These are phyloP conservation scores for Kodamaea kaohsiungensis DNA, from an alignment of 805 yeast genomes.

Conservation along the genomic window DNA sequence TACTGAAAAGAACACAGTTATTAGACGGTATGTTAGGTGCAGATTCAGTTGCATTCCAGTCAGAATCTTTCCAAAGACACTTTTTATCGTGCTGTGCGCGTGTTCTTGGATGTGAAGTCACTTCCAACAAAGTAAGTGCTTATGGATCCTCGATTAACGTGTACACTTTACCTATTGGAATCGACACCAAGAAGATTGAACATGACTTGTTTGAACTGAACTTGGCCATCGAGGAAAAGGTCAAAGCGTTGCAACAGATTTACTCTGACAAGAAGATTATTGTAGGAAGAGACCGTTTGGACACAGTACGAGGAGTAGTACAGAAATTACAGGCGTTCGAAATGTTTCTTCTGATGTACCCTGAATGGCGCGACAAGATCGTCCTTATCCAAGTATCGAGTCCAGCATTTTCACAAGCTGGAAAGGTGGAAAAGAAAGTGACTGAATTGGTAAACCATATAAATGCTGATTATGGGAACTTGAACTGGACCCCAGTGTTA, in stretches of 20 bases:
- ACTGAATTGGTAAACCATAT: slow-evolving; percentile 79
- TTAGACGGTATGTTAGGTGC: slow-evolving; percentile 93
- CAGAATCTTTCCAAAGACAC: slow-evolving; percentile 84
- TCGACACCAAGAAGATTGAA: slow-evolving; percentile 71
- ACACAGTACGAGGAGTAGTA: slow-evolving; percentile 87
- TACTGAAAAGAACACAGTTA: slow-evolving; percentile 78
- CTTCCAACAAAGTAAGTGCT: slow-evolving; percentile 56
- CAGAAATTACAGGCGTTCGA: slow-evolving; percentile 93
- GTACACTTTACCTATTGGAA: slow-evolving; percentile 84
- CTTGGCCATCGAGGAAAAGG: slow-evolving; percentile 56
- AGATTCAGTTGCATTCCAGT: slow-evolving; percentile 83
- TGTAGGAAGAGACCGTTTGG: slow-evolving; percentile 92
- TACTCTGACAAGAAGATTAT: slow-evolving; percentile 73
- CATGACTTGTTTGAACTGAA: slow-evolving; percentile 51
- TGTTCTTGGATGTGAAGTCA: slow-evolving; percentile 77
- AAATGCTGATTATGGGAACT: slow-evolving; percentile 80
- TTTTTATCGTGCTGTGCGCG: slow-evolving; percentile 89
- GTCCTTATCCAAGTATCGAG: slow-evolving; percentile 90
- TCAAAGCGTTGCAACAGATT: slow-evolving; percentile 60
- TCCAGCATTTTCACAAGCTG: slow-evolving; percentile 63
- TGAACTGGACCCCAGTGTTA: slow-evolving; percentile 84
- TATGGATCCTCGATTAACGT: slow-evolving; percentile 79
- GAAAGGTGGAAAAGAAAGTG: slow-evolving; percentile 76
- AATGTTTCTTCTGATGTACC: slow-evolving; percentile 83
- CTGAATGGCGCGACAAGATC: slow-evolving; percentile 87